Conservation (phyloP, 305 asterid species). For the Fraxinus dipetala region DNA sequence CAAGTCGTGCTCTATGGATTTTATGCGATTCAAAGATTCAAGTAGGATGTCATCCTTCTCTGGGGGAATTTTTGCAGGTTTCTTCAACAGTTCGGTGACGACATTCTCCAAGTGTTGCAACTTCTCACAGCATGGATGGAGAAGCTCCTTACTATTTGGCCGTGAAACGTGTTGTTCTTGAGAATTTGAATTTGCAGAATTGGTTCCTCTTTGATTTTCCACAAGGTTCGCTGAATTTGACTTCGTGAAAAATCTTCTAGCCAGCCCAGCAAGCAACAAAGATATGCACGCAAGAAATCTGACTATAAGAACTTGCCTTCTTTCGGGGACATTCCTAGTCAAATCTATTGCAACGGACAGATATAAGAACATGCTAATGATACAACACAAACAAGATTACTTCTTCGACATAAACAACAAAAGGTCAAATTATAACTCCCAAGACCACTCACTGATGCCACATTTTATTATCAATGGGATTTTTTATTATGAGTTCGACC, state of each 20-base stretch:
- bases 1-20: slow-evolving; percentile 79
- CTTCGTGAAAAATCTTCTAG: slow-evolving; percentile 36
- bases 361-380: slow-evolving; percentile 2
- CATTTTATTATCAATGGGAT: background rate
- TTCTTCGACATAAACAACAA: background rate
- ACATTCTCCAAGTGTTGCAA: slow-evolving; percentile 73
- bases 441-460: background rate
- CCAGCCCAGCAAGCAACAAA: slow-evolving; percentile 39
- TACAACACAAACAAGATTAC: slow-evolving; percentile 3
- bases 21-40: slow-evolving; percentile 85
- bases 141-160: slow-evolving; percentile 41
- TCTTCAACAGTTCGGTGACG: slow-evolving; percentile 65
- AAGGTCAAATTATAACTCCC: background rate
- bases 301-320: slow-evolving; percentile 36
- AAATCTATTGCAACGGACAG: slow-evolving; percentile 38
- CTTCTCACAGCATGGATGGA: slow-evolving; percentile 77
- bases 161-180: slow-evolving; percentile 25
- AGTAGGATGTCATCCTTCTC: slow-evolving; percentile 79
- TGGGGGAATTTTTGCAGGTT: slow-evolving; percentile 77
- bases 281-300: slow-evolving; percentile 53
- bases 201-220: slow-evolving; percentile 30
- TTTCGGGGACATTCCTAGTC: slow-evolving; percentile 29
- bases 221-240: slow-evolving; percentile 25
- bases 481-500: background rate
- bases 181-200: slow-evolving; percentile 34